Evolutionary conservation across 495 filamentous ascomycete genomes (phyloP), one percentile per base, ranked within the genome.

Genomic region (Aspergillus heteromorphus): DNA sequence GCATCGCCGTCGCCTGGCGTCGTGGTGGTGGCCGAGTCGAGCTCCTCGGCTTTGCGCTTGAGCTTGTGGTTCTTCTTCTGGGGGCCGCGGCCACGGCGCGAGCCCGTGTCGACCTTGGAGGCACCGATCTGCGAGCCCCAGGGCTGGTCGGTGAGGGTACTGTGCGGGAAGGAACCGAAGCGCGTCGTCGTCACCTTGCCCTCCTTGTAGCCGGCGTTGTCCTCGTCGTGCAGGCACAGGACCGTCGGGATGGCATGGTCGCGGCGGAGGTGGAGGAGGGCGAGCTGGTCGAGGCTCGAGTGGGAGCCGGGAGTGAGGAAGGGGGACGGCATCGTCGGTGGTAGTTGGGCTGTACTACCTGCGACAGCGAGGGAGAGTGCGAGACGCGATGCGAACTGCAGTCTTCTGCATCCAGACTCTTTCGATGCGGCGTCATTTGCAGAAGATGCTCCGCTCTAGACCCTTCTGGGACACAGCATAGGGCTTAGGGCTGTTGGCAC

Each of bases 161-260:
- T 86, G 71, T 97, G 92, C 0, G 93, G 93, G 62, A 95, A 99
- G 4, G 91, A 92, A 20, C 93, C 93, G 63, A 95, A 99, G 9
- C 92, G 86, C 2, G 93, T 99, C 67, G 93, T 97, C 52, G 87
- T 82, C 9, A 96, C 88, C 53, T 86, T 85, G 51, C 88, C 89
- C 65, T 93, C 90, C 20, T 79, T 78, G 59, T 92, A 89, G 57
- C 88, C 88, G 54, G 82, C 80, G 58, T 83, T 75, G 47, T 81
- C 73, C 19, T 81, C 82, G 21, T 83, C 76, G 20, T 76, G 69
- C 21, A 77, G 69, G 45, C 77, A 77, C 51, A 97, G 83, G 62
- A 91, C 80, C 16, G 86, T 75, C 20, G 92, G 91, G 45, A 87
- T 74, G 50, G 87, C 81, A 48, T 85, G 83, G 71, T 96, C 92